phyloP scores from a whole-genome alignment of 164 flowering plant genomes.

The Saururus chinensis region DNA sequence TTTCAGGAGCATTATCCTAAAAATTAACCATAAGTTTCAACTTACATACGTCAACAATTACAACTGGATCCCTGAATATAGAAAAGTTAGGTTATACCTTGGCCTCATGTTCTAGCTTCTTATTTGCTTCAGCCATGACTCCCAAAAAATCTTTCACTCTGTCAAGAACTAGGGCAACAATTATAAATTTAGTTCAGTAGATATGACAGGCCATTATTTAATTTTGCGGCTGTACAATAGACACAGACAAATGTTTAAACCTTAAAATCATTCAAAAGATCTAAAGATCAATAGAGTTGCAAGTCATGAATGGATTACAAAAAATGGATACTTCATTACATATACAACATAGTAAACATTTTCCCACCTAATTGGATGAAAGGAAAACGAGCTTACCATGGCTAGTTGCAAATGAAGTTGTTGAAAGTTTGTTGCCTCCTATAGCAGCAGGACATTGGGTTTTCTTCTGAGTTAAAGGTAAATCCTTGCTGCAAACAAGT shows the following conservation, averaged over 20 bases:
- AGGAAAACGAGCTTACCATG: neutral
- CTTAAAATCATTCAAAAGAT: too few relatives aligned
- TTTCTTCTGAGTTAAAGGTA: neutral
- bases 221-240: neutral
- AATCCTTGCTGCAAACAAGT: neutral
- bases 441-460: neutral
- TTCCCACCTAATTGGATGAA: too few relatives aligned
- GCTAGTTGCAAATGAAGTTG: neutral
- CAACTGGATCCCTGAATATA: too few relatives aligned
- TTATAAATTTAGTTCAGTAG: too few relatives aligned
- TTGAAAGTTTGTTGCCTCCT: neutral
- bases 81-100: slow-evolving; percentile 19
- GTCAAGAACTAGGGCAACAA: neutral
- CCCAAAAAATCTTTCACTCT: slow-evolving; percentile 1
- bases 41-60: too few relatives aligned
- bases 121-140: slow-evolving; percentile 1
- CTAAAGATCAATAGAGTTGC: too few relatives aligned
- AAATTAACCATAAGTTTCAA: neutral
- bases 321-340: too few relatives aligned
- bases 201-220: too few relatives aligned
- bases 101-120: slow-evolving; percentile 11
- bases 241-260: neutral
- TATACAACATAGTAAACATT: too few relatives aligned
- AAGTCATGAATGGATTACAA: too few relatives aligned
- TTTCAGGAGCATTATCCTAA: slow-evolving; percentile 38